These are phyloP conservation scores for Albophoma yamanashiensis DNA, from an alignment of 2,329 filamentous ascomycete genomes.

Conservation along the genomic window DNA sequence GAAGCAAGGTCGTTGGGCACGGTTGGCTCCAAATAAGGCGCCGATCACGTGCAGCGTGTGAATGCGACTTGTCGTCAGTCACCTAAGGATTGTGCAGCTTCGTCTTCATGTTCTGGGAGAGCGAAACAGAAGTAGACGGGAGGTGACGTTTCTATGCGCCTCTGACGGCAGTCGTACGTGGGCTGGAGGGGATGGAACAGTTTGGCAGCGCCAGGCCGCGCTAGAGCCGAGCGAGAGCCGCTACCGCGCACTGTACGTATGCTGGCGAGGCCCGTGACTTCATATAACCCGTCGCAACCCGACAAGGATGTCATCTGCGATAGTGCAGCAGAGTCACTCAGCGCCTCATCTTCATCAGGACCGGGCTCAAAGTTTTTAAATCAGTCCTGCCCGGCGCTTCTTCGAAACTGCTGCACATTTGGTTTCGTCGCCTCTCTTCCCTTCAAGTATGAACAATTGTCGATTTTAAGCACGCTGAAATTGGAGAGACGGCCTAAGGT, in stretches of 20 bases:
- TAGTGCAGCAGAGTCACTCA: not conserved
- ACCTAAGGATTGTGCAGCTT: not conserved
- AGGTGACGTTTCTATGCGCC: not conserved
- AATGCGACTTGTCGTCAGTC: not conserved
- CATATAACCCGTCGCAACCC: not conserved
- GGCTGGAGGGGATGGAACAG: not conserved
- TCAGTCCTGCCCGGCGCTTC: not conserved
- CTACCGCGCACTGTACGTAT: too few species aligned
- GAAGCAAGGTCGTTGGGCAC: not conserved
- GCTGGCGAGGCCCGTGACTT: not conserved
- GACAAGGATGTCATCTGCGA: not conserved
- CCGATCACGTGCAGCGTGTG: not conserved
- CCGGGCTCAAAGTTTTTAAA: not conserved
- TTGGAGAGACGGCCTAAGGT: not conserved
- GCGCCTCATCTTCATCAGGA: not conserved
- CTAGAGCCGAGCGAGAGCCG: not conserved
- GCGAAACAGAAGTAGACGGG: not conserved
- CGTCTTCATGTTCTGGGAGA: not conserved
- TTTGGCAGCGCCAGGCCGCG: not conserved
- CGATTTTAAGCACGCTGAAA: too few species aligned
- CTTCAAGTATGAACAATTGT: too few species aligned
- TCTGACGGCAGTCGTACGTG: conserved; percentile 1
- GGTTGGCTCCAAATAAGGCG: not conserved
- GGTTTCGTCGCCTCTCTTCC: not conserved
- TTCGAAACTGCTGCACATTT: not conserved